Percentiles rank a stretch among this genome's conserved stretches.
phyloP scores from a whole-genome alignment of 73 alveolate species.

The Effrenium voratum region DNA sequence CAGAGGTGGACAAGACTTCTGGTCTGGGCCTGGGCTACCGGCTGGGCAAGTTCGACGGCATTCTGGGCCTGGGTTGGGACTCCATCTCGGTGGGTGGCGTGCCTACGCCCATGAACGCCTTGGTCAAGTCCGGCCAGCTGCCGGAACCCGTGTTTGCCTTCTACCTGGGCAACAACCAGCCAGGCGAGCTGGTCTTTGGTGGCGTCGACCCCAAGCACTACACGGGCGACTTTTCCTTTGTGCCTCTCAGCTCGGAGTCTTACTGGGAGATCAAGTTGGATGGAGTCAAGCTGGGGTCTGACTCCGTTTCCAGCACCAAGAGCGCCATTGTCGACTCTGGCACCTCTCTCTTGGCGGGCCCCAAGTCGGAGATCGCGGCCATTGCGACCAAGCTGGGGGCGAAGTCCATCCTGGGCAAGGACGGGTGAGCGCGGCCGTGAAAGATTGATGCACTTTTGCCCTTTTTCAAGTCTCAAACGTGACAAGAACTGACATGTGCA shows the following conservation, averaged over 20 bases:
- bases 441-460: no score
- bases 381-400: conserved; percentile 83
- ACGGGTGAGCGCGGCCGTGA: no score
- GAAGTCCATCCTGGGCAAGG: conserved; percentile 68
- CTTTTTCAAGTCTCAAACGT: no score
- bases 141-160: conserved; percentile 83
- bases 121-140: conserved; percentile 66
- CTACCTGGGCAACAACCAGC: conserved; percentile 88
- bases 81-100: conserved; percentile 96
- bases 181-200: conserved; percentile 90
- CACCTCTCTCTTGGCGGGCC: conserved; percentile 92
- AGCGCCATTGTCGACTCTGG: conserved; percentile 93
- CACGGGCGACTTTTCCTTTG: conserved; percentile 68
- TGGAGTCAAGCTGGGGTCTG: conserved; percentile 47
- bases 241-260: conserved; percentile 44
- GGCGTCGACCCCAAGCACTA: conserved; percentile 91
- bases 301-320: conserved; percentile 45
- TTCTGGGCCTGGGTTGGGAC: conserved; percentile 97
- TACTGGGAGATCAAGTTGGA: conserved; percentile 84
- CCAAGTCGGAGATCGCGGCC: conserved; percentile 49
- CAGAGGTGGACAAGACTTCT: conserved; percentile 88
- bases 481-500: no score
- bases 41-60: conserved; percentile 96
- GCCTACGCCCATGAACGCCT: conserved; percentile 95
- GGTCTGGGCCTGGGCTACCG: conserved; percentile 95